Evolutionary conservation across 164 flowering plant genomes (phyloP).

Genomic region (Pachysandra terminalis): DNA sequence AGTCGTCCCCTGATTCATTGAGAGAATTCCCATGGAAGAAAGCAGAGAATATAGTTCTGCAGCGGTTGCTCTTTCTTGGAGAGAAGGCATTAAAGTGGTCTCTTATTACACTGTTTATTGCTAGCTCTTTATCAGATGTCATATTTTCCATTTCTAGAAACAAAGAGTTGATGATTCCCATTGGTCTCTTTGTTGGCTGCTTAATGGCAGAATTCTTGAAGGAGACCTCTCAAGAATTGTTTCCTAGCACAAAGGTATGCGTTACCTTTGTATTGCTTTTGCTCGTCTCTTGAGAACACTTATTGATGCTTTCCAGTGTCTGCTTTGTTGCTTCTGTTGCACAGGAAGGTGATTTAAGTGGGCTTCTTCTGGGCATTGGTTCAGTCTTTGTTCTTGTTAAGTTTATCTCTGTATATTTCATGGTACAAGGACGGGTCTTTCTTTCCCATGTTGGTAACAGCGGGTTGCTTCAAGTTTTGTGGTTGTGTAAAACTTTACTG

Average conservation of each 20-base stretch:
- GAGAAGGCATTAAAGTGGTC: conserved; percentile 48
- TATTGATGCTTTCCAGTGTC: background rate
- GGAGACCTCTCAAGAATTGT: conserved; percentile 39
- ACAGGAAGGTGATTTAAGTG: conserved; percentile 34
- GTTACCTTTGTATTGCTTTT: background rate
- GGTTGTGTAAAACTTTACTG: conserved; percentile 39
- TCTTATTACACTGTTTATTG: conserved; percentile 26
- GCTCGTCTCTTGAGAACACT: background rate
- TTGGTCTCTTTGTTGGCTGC: conserved; percentile 62
- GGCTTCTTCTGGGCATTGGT: conserved; percentile 35
- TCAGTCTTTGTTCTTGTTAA: conserved; percentile 44
- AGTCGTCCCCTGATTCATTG: conserved; percentile 34
- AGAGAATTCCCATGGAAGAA: conserved; percentile 64
- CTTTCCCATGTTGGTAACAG: conserved; percentile 62
- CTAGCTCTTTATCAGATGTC: conserved; percentile 45
- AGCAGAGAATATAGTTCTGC: conserved; percentile 31
- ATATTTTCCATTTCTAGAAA: conserved; percentile 39
- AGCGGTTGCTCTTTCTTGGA: conserved; percentile 30
- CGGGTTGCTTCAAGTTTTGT: conserved; percentile 59
- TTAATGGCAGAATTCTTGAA: conserved; percentile 42
- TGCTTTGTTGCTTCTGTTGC: conserved; percentile 1
- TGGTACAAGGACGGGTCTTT: conserved; percentile 23
- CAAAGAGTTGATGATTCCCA: conserved; percentile 59
- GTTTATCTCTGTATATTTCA: conserved; percentile 25
- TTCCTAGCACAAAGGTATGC: conserved; percentile 32